Base-by-base conservation (phyloP, 345 rosid genomes). In the Barbarea vulgaris region DNA sequence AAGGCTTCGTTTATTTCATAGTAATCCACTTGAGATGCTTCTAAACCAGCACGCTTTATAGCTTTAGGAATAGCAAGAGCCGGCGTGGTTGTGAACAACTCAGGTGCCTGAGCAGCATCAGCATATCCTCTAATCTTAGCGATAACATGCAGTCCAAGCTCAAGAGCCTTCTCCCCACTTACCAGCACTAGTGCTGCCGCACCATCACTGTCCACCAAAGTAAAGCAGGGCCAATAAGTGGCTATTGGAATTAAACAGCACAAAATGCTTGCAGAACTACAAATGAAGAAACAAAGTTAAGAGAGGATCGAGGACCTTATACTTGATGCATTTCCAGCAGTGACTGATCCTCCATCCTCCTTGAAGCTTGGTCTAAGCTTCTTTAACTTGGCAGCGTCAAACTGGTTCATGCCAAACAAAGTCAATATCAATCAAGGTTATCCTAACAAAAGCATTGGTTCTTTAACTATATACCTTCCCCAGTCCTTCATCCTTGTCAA, bases 91-190 rank as follows among this genome's bases (percentile, higher is more conserved):
- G 99, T 82, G 81, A 92, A 95, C 70, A 80, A 76, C 69, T 92
- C 97, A 46, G 99, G 93, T 74, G 97, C 97, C 96, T 92, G 97
- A 77, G 97, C 99, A 59, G 97, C 97, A 84, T 95, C 99, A 12
- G 89, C 96, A 18, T 81, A 92, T 80, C 99, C 98, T 74, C 79
- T 78, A 52, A 95, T 87, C 85, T 81, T 89, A 72, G 97, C 96
- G 67, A 95, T 84, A 65, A 90, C 97, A 59, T 80, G 86, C 80
- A 95, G 81, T 53, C 97, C 91, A 75, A 92, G 93, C 74, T 88
- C 82, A 64, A 81, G 74, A 24, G 88, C 96, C 79, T 84, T 95
- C 84, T 86, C 83, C 79, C 96, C 99, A 80, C 97, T 92, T 74
- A 90, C 94, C 37, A 95, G 83, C 73, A 92, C 98, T 56, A 92